A percentile compares a stretch with the other conserved stretches of the same genome.
Conservation (phyloP, 805 yeast species). For the Lipomyces orientalis region DNA sequence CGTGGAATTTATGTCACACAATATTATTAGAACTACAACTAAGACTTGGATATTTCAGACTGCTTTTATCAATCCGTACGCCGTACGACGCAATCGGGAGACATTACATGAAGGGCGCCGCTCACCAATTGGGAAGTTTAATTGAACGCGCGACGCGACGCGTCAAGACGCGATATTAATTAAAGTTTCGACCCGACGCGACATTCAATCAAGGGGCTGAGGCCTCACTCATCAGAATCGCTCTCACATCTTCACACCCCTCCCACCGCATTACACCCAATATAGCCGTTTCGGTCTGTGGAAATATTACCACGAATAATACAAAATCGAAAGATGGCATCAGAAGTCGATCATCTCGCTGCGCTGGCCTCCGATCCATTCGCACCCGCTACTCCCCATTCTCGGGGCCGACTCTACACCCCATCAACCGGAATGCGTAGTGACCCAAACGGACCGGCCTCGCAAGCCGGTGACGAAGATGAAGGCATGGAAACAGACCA, state of each 20-base stretch:
- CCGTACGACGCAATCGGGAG: too few species aligned
- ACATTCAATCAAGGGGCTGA: background rate
- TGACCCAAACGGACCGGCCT: slow-evolving; percentile 6
- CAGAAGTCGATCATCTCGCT: slow-evolving; percentile 22
- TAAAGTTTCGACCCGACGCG: background rate
- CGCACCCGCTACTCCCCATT: slow-evolving; percentile 8
- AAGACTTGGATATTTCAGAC: too few species aligned
- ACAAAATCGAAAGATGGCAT: slow-evolving; percentile 14
- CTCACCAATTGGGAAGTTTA: background rate
- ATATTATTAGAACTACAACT: too few species aligned
- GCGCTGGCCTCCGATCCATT: slow-evolving; percentile 23
- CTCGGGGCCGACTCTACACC: slow-evolving; percentile 1
- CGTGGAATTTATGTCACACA: too few species aligned
- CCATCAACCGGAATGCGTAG: slow-evolving; percentile 9
- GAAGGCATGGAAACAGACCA: slow-evolving; percentile 17
- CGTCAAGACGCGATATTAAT: background rate
- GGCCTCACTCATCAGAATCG: background rate
- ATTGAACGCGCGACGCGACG: background rate
- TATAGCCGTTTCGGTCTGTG: background rate
- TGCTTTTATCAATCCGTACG: too few species aligned
- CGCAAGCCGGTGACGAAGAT: slow-evolving; percentile 11
- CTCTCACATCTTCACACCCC: slow-evolving; percentile 1
- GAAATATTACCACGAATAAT: background rate
- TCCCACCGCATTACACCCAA: background rate
- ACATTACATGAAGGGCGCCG: too few species aligned